Base-by-base conservation (phyloP, 352 stramenopile genomes). In the Phytophthora lateralis region DNA sequence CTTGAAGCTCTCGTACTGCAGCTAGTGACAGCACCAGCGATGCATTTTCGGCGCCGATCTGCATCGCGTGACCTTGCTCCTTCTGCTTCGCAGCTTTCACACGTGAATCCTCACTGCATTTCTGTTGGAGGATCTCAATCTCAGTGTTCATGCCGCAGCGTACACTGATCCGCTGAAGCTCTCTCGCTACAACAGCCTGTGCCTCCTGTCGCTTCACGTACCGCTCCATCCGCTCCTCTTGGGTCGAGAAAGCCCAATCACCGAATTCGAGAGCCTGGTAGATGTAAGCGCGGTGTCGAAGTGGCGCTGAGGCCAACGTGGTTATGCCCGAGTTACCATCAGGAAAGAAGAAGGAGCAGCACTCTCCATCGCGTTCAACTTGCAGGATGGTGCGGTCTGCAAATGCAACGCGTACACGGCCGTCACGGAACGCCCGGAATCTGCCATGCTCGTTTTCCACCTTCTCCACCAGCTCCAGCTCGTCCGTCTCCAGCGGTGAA, bases 361-460 rank as follows among this genome's bases (percentile, higher is more conserved):
- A 61, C 4, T 76, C 69, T 14, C 45, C 54, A 20, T 64, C 51
- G 14, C 41, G 45, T n/a, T 80, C 63, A 20, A 91, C 61, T 43
- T 85, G 70, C 20, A 92, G 60, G 26, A 95, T 92, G 15, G 86
- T 92, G 34, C 86, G 82, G 37, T 95, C 84, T 10, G 66, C 44
- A 39, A 93, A 93, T 17, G 72, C 71, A 39, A 85, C 80, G 27
- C 84, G 85, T 26, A 93, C 71, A 18, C 70, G 65, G n/a, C 82
- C 80, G 48, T 85, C 77, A 15, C 71, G 63, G 38, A 88, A 93
- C 9, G 79, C 78, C 18, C 86, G 83, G 44, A 93, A 93, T 12
- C 77, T 72, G 0, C 84, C 84, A 27, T 59, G n/a, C 20, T 76
- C 61, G n/a, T 75, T 95, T 48, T 78, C 60, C 12, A 67, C 62